phyloP scores from a whole-genome alignment of 169 alveolate genomes.

The Cyclospora cayetanensis region DNA sequence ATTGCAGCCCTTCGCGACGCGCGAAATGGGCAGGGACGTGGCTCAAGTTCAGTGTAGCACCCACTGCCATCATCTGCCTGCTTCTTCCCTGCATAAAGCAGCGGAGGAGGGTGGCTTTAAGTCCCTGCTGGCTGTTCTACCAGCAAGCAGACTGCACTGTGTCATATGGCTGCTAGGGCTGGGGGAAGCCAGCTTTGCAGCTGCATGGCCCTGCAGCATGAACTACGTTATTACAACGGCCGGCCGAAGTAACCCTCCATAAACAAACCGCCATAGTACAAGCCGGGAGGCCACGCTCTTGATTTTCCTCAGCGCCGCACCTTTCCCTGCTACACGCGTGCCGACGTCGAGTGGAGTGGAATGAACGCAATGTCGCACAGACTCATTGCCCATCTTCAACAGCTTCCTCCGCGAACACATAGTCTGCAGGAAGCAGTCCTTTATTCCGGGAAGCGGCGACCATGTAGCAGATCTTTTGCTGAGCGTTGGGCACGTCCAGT shows the following conservation, averaged over 20 bases:
- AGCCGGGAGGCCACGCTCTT: not conserved
- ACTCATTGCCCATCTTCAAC: constrained; percentile 51
- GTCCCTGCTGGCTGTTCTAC: constrained; percentile 46
- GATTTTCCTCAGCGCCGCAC: not conserved
- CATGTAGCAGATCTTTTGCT: constrained; percentile 58
- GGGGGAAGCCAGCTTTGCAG: constrained; percentile 57
- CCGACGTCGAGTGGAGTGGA: not conserved
- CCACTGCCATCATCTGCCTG: constrained; percentile 46
- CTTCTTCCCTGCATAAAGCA: not conserved
- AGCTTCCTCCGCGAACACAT: constrained; percentile 58
- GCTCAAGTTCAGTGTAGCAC: not conserved
- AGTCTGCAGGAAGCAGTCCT: constrained; percentile 66
- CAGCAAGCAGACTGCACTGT: constrained; percentile 49
- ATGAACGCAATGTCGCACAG: constrained; percentile 10
- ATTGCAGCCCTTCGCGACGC: constrained; percentile 18
- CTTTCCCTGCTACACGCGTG: constrained; percentile 13
- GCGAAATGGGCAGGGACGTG: not conserved
- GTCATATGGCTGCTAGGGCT: constrained; percentile 57
- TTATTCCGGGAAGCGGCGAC: constrained; percentile 61
- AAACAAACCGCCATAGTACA: not conserved
- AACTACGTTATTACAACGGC: constrained; percentile 61
- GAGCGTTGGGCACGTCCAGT: constrained; percentile 68
- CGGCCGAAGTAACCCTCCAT: constrained; percentile 19
- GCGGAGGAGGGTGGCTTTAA: constrained; percentile 35
- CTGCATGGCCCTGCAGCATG: constrained; percentile 56